These are phyloP conservation scores for Lichtheimia corymbifera DNA, from an alignment of 371 early-diverging fungal genomes.

Conservation along the genomic window DNA sequence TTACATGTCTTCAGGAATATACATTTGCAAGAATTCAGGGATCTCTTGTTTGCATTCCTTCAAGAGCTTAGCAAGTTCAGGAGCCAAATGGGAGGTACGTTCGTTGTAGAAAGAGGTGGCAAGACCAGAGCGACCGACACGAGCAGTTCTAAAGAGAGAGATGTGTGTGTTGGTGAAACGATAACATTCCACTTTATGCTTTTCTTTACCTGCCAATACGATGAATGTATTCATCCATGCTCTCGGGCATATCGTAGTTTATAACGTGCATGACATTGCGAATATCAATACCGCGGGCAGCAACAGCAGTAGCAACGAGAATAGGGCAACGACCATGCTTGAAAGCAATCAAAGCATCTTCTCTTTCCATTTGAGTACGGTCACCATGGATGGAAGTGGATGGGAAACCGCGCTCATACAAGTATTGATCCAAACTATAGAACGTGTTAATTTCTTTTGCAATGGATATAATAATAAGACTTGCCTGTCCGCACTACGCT, in stretches of 20 bases:
- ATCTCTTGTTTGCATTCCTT: constrained; percentile 79
- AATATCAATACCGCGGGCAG: constrained; percentile 91
- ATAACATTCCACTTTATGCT: not conserved
- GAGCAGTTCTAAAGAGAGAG: constrained; percentile 58
- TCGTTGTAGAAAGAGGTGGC: constrained; percentile 78
- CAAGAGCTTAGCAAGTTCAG: constrained; percentile 74
- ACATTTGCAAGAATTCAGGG: constrained; percentile 71
- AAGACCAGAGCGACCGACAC: constrained; percentile 71
- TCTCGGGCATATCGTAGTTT: constrained; percentile 81
- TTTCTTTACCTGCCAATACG: constrained; percentile 68
- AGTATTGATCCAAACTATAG: constrained; percentile 64
- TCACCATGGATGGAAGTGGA: constrained; percentile 78
- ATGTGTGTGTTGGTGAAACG: constrained; percentile 9
- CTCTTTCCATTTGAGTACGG: constrained; percentile 79
- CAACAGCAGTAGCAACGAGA: constrained; percentile 92
- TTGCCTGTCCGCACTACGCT: constrained; percentile 79
- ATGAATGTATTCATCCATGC: constrained; percentile 85
- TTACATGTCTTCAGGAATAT: constrained; percentile 38
- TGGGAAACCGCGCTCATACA: constrained; percentile 70
- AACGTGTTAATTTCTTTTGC: constrained; percentile 48
- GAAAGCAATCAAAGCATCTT: constrained; percentile 78
- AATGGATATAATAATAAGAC: not conserved
- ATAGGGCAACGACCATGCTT: constrained; percentile 74
- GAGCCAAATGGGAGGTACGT: constrained; percentile 46
- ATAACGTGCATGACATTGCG: constrained; percentile 82